These are phyloP conservation scores for Terana coerulea DNA, from an alignment of 768 basidiomycete genomes.

Conservation along the genomic window DNA sequence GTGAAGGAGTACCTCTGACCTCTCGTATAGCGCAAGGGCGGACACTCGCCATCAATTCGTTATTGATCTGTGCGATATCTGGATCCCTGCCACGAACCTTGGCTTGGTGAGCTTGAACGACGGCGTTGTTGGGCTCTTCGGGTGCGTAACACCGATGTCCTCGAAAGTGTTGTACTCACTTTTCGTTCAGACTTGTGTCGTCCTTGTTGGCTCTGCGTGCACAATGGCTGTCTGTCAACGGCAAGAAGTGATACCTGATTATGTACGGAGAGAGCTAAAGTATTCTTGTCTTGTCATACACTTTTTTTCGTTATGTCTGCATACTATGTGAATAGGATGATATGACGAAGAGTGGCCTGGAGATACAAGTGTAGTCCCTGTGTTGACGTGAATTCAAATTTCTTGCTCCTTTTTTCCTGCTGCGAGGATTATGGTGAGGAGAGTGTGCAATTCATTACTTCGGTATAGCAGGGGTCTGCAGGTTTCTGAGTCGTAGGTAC, in stretches of 20 bases:
- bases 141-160: conserved; percentile 45
- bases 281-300: too few species aligned
- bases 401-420: too few species aligned
- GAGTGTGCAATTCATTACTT: too few species aligned
- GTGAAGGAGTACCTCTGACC: background rate
- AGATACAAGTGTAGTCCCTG: too few species aligned
- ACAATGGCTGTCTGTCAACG: conserved; percentile 56
- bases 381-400: too few species aligned
- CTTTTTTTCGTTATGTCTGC: too few species aligned
- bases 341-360: too few species aligned
- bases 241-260: conserved; percentile 19
- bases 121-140: conserved; percentile 79
- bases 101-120: conserved; percentile 78
- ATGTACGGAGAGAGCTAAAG: too few species aligned
- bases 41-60: conserved; percentile 75
- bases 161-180: conserved; percentile 4
- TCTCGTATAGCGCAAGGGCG: conserved; percentile 41
- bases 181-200: conserved; percentile 52
- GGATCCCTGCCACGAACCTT: conserved; percentile 83
- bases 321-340: too few species aligned
- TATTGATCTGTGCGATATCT: conserved; percentile 82
- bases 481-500: conserved; percentile 64
- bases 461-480: too few species aligned
- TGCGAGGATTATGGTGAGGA: too few species aligned
- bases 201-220: conserved; percentile 66